Evolutionary conservation across 306 rosid genomes (phyloP), one percentile per base, ranked within the genome.

Genomic region (Ceratonia siliqua): DNA sequence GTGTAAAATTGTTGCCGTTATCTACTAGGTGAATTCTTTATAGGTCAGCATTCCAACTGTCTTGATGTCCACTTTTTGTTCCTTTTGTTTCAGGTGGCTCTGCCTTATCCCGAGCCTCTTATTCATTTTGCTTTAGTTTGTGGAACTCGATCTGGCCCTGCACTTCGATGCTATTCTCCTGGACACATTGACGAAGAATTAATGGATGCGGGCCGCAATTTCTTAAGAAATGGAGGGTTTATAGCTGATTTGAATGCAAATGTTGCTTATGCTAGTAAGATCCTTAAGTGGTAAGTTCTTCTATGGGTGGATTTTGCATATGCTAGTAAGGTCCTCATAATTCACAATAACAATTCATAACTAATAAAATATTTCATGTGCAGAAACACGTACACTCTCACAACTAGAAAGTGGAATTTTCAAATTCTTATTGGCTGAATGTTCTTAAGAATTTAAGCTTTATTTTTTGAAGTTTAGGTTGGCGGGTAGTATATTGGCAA

Each of bases 101-200:
- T 94, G 75, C 94, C 94, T 73, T 91, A 88, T 73, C 69, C 91
- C 17, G 98, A 94, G 83, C 96, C 97, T 80, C 91, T 94, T 62
- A 79, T 87, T 80, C 98, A 94, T 82, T 89, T 91, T 80, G 90
- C 94, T 6, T 81, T 91, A 75, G 94, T 84, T 30, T 81, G 77
- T 61, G 97, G 96, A 53, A 89, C 91, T 66, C 96, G 89, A 74
- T 89, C 91, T 53, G 92, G 96, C 45, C 97, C 96, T 57, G 82
- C 86, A 43, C 89, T 94, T 58, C 82, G 87, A 68, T 91, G 92
- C 84, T 94, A 91, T 78, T 89, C 96, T 28, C 91, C 97, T 17
- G 86, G 88, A 36, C 74, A 87, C 12, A 81, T 94, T 50, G 98
- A 94, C 38, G 85, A 84, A 73, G 94, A 94, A 66, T 74, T 94